Evolutionary conservation across 2,329 filamentous ascomycete genomes (phyloP).

Genomic region (Ilyonectria sp.): DNA sequence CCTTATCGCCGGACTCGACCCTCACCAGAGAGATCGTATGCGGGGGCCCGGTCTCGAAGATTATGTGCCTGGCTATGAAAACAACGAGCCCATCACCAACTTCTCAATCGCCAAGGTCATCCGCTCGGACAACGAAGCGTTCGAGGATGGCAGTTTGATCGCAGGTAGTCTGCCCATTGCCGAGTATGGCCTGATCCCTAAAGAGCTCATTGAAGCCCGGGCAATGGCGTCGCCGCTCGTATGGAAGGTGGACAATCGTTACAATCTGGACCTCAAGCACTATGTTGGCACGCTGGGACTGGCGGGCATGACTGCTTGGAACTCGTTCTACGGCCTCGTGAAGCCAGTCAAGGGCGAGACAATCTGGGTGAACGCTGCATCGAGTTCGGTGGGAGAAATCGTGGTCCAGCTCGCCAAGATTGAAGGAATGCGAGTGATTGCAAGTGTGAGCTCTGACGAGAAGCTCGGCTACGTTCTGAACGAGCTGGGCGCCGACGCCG

Average conservation of each 20-base stretch:
- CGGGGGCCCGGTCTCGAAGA: background rate
- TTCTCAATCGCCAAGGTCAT: slow-evolving; percentile 11
- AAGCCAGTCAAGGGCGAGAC: slow-evolving; percentile 75
- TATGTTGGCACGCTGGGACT: slow-evolving; percentile 77
- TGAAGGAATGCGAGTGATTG: slow-evolving; percentile 81
- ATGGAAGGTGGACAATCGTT: slow-evolving; percentile 4
- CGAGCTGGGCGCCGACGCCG: slow-evolving; percentile 64
- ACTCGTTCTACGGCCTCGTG: slow-evolving; percentile 74
- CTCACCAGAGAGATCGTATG: slow-evolving; percentile 6
- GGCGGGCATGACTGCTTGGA: slow-evolving; percentile 74
- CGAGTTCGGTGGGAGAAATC: slow-evolving; percentile 82
- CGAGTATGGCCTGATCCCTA: slow-evolving; percentile 1
- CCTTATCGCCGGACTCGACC: slow-evolving; percentile 3
- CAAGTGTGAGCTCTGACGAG: slow-evolving; percentile 80
- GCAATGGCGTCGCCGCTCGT: slow-evolving; percentile 6
- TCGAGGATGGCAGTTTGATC: slow-evolving; percentile 4
- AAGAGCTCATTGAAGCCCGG: background rate
- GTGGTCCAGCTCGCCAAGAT: slow-evolving; percentile 87
- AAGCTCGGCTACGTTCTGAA: slow-evolving; percentile 75
- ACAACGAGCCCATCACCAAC: slow-evolving; percentile 11
- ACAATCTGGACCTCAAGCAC: slow-evolving; percentile 46
- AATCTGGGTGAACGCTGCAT: slow-evolving; percentile 83
- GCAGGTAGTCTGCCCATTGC: slow-evolving; percentile 10
- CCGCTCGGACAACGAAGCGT: slow-evolving; percentile 5
- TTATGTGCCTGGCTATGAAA: slow-evolving; percentile 8